A percentile compares a stretch with the other conserved stretches of the same genome.
Conservation (phyloP, 2,329 filamentous ascomycete genomes). For the Arachnomyces sp. region DNA sequence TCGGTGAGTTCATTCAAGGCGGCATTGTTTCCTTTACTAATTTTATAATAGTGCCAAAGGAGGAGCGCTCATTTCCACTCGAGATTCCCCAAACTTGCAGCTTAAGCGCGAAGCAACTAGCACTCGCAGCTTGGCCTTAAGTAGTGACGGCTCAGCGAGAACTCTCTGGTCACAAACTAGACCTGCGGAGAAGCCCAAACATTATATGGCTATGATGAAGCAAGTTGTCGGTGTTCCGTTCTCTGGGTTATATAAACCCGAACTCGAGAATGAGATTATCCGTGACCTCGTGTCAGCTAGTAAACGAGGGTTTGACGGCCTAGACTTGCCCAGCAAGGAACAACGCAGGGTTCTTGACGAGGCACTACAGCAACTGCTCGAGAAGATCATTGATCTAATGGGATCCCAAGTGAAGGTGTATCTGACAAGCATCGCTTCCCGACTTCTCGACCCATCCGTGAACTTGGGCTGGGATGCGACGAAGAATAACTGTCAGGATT, state of each 20-base stretch:
- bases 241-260: constrained; percentile 18
- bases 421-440: constrained; percentile 22
- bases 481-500: constrained; percentile 33
- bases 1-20: constrained; percentile 23
- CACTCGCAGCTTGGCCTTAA: neutral
- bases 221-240: constrained; percentile 35
- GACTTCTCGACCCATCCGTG: constrained; percentile 21
- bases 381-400: constrained; percentile 20
- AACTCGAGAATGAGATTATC: constrained; percentile 21
- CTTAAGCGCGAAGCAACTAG: constrained; percentile 3
- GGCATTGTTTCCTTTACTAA: neutral
- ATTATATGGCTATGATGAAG: constrained; percentile 35
- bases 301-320: constrained; percentile 11
- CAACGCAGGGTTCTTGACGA: constrained; percentile 1
- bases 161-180: constrained; percentile 10
- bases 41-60: constrained; percentile 10
- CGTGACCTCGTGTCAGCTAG: constrained; percentile 20
- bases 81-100: constrained; percentile 7
- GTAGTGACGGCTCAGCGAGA: constrained; percentile 2
- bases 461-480: constrained; percentile 25
- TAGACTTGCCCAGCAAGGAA: constrained; percentile 1
- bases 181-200: constrained; percentile 15
- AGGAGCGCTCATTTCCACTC: constrained; percentile 12
- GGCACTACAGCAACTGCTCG: constrained; percentile 6
- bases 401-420: constrained; percentile 20